Base-by-base conservation (phyloP, 352 stramenopile genomes). In the Pythium pyrilobum region DNA sequence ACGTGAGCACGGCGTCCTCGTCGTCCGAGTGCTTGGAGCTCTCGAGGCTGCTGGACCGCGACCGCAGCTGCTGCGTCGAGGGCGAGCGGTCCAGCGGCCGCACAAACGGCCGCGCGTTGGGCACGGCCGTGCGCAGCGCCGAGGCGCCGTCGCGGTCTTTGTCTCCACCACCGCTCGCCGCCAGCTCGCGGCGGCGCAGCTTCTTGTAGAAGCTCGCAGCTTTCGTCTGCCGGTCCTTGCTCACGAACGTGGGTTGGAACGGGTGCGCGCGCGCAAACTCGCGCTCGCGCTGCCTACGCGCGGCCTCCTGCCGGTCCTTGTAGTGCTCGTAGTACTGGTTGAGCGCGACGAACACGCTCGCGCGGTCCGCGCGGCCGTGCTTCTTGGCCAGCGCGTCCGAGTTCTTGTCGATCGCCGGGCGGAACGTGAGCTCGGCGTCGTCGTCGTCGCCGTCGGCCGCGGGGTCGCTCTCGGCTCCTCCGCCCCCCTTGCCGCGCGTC, bases 281-380 rank as follows among this genome's bases (percentile, higher is more conserved):
- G 12, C 72, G 71, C 49, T 81, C 64, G 3, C 77, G 65, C 57
- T 87, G 74, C 40, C 78, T 80, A 34, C 57, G 53, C 13, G 66
- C 58, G 44, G 85, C 67, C 44, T 76, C 63, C 24, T 81, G 81
- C 18, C 72, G 71, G 24, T 81, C 65, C 12, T 73, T 65, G 52
- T 92, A 90, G 51, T 88, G 78, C 21, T 84, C 70, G 31, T 79
- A 85, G 52, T 90, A 84, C 58, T 89, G 76, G 28, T 86, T 83
- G 9, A 92, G 67, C 7, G 74, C 69, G 10, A 77, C 36, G 46
- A 89, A 90, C 13, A 92, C 77, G 51, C 78, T 87, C 25, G 77
- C 64, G 1, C 64, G 62, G n/a, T 81, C 52, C 7, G 66, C 65
- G 10, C 80, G 76, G 2, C 76, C 76, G 41, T 89, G 74, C 32